Evolutionary conservation across 2,329 filamentous ascomycete genomes (phyloP).

Genomic region (Colletotrichum siamense): DNA sequence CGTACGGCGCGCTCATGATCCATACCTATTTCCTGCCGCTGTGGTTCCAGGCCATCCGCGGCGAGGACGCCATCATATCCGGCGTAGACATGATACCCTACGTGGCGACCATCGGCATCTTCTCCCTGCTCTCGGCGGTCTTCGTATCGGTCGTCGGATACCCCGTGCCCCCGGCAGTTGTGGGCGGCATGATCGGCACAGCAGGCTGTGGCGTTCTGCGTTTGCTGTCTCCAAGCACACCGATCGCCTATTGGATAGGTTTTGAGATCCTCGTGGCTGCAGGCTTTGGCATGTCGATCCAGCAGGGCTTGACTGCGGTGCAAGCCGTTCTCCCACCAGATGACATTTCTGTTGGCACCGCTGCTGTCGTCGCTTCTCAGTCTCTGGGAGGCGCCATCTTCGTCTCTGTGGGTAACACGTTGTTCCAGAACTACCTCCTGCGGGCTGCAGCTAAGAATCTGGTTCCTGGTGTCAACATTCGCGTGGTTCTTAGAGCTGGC

Average conservation of each 20-base stretch:
- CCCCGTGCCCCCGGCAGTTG: slow-evolving; percentile 32
- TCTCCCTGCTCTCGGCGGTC: slow-evolving; percentile 36
- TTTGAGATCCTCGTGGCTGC: slow-evolving; percentile 51
- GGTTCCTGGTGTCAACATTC: slow-evolving; percentile 9
- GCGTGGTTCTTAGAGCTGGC: slow-evolving; percentile 39
- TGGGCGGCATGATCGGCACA: slow-evolving; percentile 37
- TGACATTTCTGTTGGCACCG: slow-evolving; percentile 31
- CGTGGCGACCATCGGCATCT: slow-evolving; percentile 32
- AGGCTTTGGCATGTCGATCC: slow-evolving; percentile 42
- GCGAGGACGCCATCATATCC: slow-evolving; percentile 33
- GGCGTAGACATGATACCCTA: slow-evolving; percentile 28
- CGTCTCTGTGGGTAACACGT: slow-evolving; percentile 45
- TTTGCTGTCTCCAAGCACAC: slow-evolving; percentile 35
- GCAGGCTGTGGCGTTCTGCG: slow-evolving; percentile 41
- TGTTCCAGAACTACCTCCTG: slow-evolving; percentile 40
- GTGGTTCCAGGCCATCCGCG: slow-evolving; percentile 40
- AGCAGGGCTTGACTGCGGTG: slow-evolving; percentile 50
- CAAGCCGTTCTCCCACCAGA: slow-evolving; percentile 33
- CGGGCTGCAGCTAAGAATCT: slow-evolving; percentile 28
- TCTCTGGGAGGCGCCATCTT: slow-evolving; percentile 49
- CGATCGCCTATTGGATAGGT: slow-evolving; percentile 45
- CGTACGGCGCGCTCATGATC: slow-evolving; percentile 47
- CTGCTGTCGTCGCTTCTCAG: slow-evolving; percentile 37
- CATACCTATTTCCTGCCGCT: slow-evolving; percentile 52
- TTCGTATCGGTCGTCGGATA: slow-evolving; percentile 48